Percentiles rank a stretch among this genome's conserved stretches.
Evolutionary conservation across 306 rosid species (phyloP).

Genomic region (Mimosa bimucronata): DNA sequence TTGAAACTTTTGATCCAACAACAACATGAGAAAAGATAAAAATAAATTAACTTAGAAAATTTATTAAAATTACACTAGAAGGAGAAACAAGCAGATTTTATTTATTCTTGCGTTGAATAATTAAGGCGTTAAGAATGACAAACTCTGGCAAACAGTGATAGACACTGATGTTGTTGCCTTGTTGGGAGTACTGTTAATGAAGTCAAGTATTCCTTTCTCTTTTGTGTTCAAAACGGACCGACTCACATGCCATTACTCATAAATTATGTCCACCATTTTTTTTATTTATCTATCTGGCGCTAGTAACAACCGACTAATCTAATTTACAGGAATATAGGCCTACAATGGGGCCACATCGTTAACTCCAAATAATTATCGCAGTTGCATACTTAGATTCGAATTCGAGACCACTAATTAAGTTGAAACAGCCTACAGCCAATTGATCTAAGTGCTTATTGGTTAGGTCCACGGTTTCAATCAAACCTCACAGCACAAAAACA

Average conservation of each 20-base stretch:
- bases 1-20: background rate
- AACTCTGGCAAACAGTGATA: conserved; percentile 42
- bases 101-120: background rate
- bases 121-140: conserved; percentile 32
- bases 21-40: background rate
- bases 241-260: conserved; percentile 38
- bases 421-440: too few species aligned
- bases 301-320: too few species aligned
- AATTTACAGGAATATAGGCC: too few species aligned
- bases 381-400: too few species aligned
- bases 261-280: background rate
- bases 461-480: too few species aligned
- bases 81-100: background rate
- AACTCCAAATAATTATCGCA: too few species aligned
- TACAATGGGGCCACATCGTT: too few species aligned
- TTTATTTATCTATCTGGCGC: too few species aligned
- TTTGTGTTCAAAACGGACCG: conserved; percentile 33
- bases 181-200: background rate
- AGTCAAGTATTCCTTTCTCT: conserved; percentile 21
- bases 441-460: too few species aligned
- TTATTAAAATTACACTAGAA: background rate
- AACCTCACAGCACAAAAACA: background rate
- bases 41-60: background rate
- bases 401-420: too few species aligned
- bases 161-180: conserved; percentile 28